A percentile compares a stretch with the other conserved stretches of the same genome.
phyloP scores from a whole-genome alignment of 2,329 filamentous ascomycete genomes.

The Kalmusia sp. region DNA sequence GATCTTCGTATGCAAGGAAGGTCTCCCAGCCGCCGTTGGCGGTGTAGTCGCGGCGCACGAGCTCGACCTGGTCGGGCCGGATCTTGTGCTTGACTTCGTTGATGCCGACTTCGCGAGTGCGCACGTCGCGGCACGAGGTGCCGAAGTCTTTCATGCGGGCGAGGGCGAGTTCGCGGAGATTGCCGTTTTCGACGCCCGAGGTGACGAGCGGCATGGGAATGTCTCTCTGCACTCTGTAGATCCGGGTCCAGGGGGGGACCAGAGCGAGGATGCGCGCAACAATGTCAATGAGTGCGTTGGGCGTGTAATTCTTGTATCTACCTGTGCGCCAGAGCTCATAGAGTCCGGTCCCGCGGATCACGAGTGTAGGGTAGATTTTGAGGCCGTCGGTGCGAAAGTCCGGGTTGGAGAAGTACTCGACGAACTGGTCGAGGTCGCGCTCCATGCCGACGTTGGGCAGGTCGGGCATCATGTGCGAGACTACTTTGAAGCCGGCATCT shows the following conservation, averaged over 20 bases:
- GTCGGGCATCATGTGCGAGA: constrained; percentile 99
- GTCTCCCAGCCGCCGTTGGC: constrained; percentile 99
- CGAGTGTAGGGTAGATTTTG: constrained; percentile 97
- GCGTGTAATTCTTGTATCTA: constrained; percentile 97
- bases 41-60: constrained; percentile 90
- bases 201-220: constrained; percentile 99
- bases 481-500: constrained; percentile 98
- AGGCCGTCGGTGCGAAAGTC: constrained; percentile 95
- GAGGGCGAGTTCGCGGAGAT: constrained; percentile 88
- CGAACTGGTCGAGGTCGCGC: constrained; percentile 93
- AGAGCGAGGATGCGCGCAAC: constrained; percentile 95
- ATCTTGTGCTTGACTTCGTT: constrained; percentile 99
- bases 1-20: constrained; percentile 96
- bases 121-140: constrained; percentile 93
- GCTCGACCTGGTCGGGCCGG: constrained; percentile 91
- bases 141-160: constrained; percentile 99
- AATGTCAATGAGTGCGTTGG: constrained; percentile 93
- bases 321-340: constrained; percentile 98
- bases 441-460: constrained; percentile 98
- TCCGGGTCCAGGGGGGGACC: constrained; percentile 96
- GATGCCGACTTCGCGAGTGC: constrained; percentile 95
- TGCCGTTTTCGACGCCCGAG: constrained; percentile 96
- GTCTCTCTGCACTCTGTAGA: constrained; percentile 97
- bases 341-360: constrained; percentile 93
- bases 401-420: constrained; percentile 97